Conservation (phyloP, 2,329 filamentous ascomycete genomes). For the Helotiales sp. region DNA sequence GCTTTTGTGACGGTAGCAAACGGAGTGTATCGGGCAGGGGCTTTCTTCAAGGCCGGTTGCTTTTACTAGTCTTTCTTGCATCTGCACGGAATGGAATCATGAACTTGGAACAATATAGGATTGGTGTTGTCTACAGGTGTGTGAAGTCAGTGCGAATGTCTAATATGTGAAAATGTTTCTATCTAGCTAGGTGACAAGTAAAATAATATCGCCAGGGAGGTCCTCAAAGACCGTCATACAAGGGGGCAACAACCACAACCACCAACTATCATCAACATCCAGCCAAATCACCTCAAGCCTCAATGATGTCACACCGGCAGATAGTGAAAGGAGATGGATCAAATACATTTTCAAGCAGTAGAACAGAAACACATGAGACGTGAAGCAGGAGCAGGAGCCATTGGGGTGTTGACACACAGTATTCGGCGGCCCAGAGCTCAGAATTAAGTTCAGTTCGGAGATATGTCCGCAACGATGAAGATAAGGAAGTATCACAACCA, state of each 20-base stretch:
- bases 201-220: no score
- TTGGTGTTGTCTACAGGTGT: not conserved
- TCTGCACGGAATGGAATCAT: conserved; percentile 46
- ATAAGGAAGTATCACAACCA: not conserved
- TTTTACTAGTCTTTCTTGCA: conserved; percentile 45
- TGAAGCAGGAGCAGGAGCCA: not conserved
- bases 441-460: not conserved
- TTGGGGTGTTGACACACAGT: not conserved
- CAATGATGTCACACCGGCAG: not conserved
- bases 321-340: no score
- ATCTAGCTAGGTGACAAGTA: not conserved
- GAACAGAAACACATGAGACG: not conserved
- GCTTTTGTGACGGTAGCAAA: conserved; percentile 42
- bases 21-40: conserved; percentile 44
- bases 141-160: not conserved
- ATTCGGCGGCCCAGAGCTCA: not conserved
- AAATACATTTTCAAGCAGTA: not conserved
- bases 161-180: not conserved
- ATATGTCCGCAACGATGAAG: not conserved
- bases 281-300: not conserved
- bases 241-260: no score
- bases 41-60: conserved; percentile 43
- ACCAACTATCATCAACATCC: no score
- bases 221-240: no score
- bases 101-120: conserved; percentile 31